Conservation (phyloP, 305 asterid genomes). For the Solanum hybrid region DNA sequence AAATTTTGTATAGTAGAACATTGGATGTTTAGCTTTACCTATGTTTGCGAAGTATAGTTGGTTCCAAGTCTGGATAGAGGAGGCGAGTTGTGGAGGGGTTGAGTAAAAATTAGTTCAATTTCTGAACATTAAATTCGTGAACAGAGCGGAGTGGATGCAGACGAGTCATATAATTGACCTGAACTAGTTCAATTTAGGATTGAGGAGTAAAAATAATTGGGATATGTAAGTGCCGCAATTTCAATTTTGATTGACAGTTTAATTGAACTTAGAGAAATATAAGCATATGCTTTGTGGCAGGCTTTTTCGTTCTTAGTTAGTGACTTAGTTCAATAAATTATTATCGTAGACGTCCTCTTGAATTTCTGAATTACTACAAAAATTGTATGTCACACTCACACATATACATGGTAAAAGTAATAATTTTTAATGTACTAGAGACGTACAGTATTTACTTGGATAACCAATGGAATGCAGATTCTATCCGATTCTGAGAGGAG, state of each 20-base stretch:
- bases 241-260: neutral
- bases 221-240: neutral
- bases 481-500: conserved; percentile 74
- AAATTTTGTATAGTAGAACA: neutral
- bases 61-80: neutral
- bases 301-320: neutral
- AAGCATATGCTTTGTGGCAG: neutral
- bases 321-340: neutral
- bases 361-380: neutral
- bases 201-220: neutral
- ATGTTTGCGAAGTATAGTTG: neutral
- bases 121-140: neutral
- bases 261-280: neutral
- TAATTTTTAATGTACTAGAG: neutral
- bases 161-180: neutral
- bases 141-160: neutral
- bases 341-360: neutral
- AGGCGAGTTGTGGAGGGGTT: neutral
- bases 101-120: neutral
- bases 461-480: conserved; percentile 45
- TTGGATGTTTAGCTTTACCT: neutral
- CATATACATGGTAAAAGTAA: neutral
- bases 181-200: neutral
- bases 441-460: neutral
- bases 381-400: neutral